These are phyloP conservation scores for Brassica incana DNA, from an alignment of 345 rosid genomes.

Conservation along the genomic window DNA sequence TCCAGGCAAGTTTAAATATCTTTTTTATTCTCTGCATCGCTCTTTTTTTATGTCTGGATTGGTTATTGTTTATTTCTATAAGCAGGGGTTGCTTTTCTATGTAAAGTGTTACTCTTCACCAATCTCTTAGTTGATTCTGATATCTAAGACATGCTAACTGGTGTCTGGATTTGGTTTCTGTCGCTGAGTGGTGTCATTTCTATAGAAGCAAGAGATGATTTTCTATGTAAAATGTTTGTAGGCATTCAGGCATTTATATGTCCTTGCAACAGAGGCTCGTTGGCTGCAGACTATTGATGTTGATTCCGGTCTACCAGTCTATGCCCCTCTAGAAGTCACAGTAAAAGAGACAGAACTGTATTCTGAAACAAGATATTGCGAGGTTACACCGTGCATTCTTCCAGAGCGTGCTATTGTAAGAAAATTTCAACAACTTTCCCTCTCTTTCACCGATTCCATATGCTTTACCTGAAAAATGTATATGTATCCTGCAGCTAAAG, in stretches of 20 bases:
- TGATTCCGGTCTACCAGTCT: conserved; percentile 91
- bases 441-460: conserved; percentile 6
- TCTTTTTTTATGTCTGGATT: not conserved
- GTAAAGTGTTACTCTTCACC: too few species aligned
- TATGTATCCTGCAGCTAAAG: conserved; percentile 68
- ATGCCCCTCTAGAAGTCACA: conserved; percentile 87
- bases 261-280: conserved; percentile 94
- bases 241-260: conserved; percentile 89
- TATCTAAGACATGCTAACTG: too few species aligned
- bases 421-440: conserved; percentile 13
- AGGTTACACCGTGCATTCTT: conserved; percentile 89
- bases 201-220: too few species aligned
- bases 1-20: conserved; percentile 62
- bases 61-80: not conserved
- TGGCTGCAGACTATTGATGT: conserved; percentile 97
- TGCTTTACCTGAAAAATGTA: conserved; percentile 31
- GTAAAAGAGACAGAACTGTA: conserved; percentile 78
- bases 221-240: too few species aligned
- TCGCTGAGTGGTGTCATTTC: too few species aligned
- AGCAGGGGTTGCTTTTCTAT: too few species aligned
- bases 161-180: too few species aligned
- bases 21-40: not conserved
- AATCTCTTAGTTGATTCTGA: too few species aligned
- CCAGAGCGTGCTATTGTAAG: conserved; percentile 97
- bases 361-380: conserved; percentile 84